Percentiles rank a stretch among this genome's conserved stretches.
These are phyloP conservation scores for Thoreauomyces humboldtii DNA, from an alignment of 192 early-diverging fungal genomes.

Conservation along the genomic window DNA sequence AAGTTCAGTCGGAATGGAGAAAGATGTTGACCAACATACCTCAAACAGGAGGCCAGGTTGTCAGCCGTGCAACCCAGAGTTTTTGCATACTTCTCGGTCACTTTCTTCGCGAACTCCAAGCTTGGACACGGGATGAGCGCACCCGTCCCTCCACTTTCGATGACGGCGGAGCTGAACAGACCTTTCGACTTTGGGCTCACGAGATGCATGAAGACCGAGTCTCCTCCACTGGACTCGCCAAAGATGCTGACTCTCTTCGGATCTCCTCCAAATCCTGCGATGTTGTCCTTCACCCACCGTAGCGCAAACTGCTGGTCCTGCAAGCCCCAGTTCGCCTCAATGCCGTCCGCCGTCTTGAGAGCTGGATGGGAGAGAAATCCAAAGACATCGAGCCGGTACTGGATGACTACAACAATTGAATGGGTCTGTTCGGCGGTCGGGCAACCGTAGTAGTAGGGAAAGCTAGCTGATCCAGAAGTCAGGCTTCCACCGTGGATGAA, in stretches of 20 bases:
- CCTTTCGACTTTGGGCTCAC: slow-evolving; percentile 1
- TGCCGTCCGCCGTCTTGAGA: slow-evolving; percentile 16
- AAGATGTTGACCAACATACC: too few species aligned
- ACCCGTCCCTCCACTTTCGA: too few species aligned
- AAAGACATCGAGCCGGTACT: slow-evolving; percentile 39
- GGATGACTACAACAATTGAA: slow-evolving; percentile 32
- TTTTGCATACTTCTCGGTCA: too few species aligned
- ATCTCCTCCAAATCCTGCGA: slow-evolving; percentile 58
- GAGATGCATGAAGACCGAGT: slow-evolving; percentile 19
- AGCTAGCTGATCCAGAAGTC: neutral
- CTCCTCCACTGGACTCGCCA: slow-evolving; percentile 53
- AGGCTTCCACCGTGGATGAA: slow-evolving; percentile 40
- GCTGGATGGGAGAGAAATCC: slow-evolving; percentile 7
- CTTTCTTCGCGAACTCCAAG: too few species aligned
- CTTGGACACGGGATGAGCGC: too few species aligned
- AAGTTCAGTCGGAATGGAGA: too few species aligned
- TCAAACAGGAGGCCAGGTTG: too few species aligned
- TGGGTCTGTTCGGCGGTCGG: neutral
- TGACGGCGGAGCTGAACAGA: too few species aligned
- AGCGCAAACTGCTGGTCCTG: slow-evolving; percentile 56
- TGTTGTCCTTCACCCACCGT: slow-evolving; percentile 57
- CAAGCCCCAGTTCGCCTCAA: slow-evolving; percentile 44
- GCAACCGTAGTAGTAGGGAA: slow-evolving; percentile 2
- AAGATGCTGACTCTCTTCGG: slow-evolving; percentile 48
- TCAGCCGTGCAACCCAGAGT: too few species aligned